A percentile compares a stretch with the other conserved stretches of the same genome.
Conservation (phyloP, 805 yeast genomes). For the Pichia gijzeniarum region DNA sequence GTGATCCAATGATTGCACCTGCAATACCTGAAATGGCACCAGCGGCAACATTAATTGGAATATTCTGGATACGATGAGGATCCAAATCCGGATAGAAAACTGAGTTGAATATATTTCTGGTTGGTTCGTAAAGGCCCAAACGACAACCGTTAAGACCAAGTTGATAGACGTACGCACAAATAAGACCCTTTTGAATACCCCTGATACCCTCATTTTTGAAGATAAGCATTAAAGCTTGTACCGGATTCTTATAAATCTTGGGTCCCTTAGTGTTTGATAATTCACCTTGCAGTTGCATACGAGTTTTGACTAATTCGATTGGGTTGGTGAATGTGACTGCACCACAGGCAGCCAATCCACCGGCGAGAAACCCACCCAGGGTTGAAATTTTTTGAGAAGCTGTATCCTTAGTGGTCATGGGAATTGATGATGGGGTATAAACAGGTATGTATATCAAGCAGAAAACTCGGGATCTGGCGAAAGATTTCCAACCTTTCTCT, state of each 20-base stretch:
- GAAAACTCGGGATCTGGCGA: too few relatives aligned
- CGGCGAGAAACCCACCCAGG: conserved; percentile 79
- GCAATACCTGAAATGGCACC: conserved; percentile 84
- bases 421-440: background rate
- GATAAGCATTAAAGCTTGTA: conserved; percentile 74
- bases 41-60: conserved; percentile 60
- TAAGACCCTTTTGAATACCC: conserved; percentile 85
- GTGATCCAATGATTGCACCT: conserved; percentile 88
- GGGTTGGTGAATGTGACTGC: conserved; percentile 98
- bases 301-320: conserved; percentile 85
- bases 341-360: conserved; percentile 93
- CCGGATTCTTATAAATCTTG: conserved; percentile 65
- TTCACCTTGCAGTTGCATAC: conserved; percentile 97
- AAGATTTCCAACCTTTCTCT: too few relatives aligned
- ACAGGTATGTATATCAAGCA: too few relatives aligned
- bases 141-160: conserved; percentile 90
- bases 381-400: conserved; percentile 59
- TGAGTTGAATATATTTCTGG: conserved; percentile 53
- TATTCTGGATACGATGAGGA: conserved; percentile 41
- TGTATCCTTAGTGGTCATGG: background rate
- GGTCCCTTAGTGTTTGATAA: conserved; percentile 47
- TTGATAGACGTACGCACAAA: conserved; percentile 87
- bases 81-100: conserved; percentile 46
- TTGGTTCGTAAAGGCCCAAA: conserved; percentile 90
- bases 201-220: conserved; percentile 75